Base-by-base conservation (phyloP, 768 basidiomycete genomes). In the Paxillus rubicundulus region DNA sequence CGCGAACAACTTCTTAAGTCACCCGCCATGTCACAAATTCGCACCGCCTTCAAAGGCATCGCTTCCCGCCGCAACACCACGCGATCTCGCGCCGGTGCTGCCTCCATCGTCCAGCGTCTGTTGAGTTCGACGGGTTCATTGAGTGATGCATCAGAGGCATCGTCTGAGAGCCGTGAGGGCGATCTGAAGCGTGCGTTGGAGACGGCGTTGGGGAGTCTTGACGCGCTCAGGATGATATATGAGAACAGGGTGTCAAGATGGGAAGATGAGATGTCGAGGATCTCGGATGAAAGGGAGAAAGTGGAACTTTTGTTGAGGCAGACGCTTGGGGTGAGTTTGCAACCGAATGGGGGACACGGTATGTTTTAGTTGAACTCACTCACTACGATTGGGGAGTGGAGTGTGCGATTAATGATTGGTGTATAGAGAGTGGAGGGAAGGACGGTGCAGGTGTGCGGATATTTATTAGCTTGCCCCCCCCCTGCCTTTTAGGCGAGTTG, bases 111-210 rank as follows among this genome's bases (percentile, higher is more conserved):
- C 13, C 71, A 79, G 5, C 72, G 74, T 2, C 64, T 78, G 3
- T 71, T 77, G 5, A 70, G 66, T 32, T 64, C 74, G 1, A 62
- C 71, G 0, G 67, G 67, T 21, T 74, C 77, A 0, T 73, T 75
- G 12, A 77, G 76, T 3, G 82, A 84, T 12, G 83, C 81, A 1
- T 82, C 84, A 0, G 83, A 83, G 33, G 72, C 72, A 8, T 74
- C 77, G 53, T 74, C 76, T 13, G 79, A 79, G 42, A 70, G 76
- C 1, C 73, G 79, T 0, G 86, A 88, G 55, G 80, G 77, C 47
- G 87, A 89, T 39, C 71, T 91, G 32, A 82, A 80, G 52, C 78
- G 83, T 1, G 87, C 85, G 1, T 69, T 91, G 41, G 85, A 84
- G 56, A 78, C 83, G 1, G 82, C 88, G 2, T 57, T 90, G 45